Evolutionary conservation across 176 grass and related monocot genomes (phyloP), one percentile per base, ranked within the genome.

Genomic region (Dactylis glomerata): DNA sequence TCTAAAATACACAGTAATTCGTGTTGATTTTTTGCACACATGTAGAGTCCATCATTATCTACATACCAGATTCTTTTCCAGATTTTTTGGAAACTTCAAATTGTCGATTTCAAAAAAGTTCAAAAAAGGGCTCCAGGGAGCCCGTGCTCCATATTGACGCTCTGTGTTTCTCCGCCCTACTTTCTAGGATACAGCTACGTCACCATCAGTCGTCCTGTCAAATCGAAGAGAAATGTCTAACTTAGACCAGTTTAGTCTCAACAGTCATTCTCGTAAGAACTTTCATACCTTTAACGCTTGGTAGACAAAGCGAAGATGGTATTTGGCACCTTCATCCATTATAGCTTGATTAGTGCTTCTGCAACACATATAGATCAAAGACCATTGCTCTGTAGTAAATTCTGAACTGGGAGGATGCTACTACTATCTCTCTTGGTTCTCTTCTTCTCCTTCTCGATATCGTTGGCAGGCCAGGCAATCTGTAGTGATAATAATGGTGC

Each of bases 321-420:
- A 32, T 84, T 80, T 80, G 75, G 0, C 6, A 84, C 87, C n/a
- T n/a, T 74, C 76, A 66, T 33, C 75, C 45, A 8, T 52, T 63
- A 57, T 3, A 55, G 40, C 26, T 67, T 64, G 23, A 45, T 22
- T 8, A 76, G 34, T n/a, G 81, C 74, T 33, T 51, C 58, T 46
- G 13, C 78, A 78, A 70, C 54, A 69, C 36, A 56, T 36, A 58
- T 45, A 85, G 79, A 82, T 22, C 36, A 68, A 57, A 58, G 27
- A 20, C 55, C 55, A 73, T 83, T 49, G 34, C 14, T 19, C 50
- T 78, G 17, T 5, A 83, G 54, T 79, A 72, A 71, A n/a, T n/a
- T n/a, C n/a, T n/a, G n/a, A n/a, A 42, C 42, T 27, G 26, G 10
- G 31, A 41, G 20, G 37, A 79, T 79, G 44, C 28, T 54, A 73